Conservation (phyloP, 1,284 basidiomycete species). For the Leccinum subspadiceum region DNA sequence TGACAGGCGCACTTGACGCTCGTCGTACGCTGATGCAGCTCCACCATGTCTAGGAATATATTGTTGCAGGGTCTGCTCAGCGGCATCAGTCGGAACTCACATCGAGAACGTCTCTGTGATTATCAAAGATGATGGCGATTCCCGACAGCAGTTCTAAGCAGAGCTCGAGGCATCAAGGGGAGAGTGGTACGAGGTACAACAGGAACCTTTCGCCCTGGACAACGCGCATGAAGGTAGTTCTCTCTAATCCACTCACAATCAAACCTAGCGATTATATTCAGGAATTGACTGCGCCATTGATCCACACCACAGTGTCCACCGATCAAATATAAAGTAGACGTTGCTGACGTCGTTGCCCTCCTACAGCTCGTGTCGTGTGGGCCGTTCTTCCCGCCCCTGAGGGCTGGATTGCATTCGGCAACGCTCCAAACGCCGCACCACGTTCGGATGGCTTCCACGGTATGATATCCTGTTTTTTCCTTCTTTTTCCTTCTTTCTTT, state of each 20-base stretch:
- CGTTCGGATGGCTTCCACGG: conserved; percentile 45
- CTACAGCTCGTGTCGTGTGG: conserved; percentile 70
- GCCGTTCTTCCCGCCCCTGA: conserved; percentile 75
- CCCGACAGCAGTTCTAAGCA: conserved; percentile 45
- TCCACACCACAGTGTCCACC: conserved; percentile 28
- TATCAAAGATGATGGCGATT: conserved; percentile 48
- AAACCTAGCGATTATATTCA: conserved; percentile 8
- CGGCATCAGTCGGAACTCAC: conserved; percentile 50
- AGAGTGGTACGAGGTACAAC: conserved; percentile 54
- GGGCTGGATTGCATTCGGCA: conserved; percentile 50
- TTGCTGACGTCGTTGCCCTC: conserved; percentile 56
- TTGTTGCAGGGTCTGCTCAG: conserved; percentile 49
- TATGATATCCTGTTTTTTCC: not conserved
- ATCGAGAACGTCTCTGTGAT: conserved; percentile 51
- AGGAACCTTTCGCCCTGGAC: conserved; percentile 45
- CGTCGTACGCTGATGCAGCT: conserved; percentile 15
- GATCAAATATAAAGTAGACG: conserved; percentile 50
- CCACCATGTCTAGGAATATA: conserved; percentile 48
- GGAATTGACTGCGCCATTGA: conserved; percentile 26
- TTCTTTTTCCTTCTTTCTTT: no score
- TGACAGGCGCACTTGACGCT: conserved; percentile 45
- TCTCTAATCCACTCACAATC: conserved; percentile 3
- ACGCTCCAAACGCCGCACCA: conserved; percentile 53
- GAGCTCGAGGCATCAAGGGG: conserved; percentile 56
- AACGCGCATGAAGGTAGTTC: conserved; percentile 9